These are phyloP conservation scores for Paecilomyces niveus DNA, from an alignment of 2,329 filamentous ascomycete genomes.

Conservation along the genomic window DNA sequence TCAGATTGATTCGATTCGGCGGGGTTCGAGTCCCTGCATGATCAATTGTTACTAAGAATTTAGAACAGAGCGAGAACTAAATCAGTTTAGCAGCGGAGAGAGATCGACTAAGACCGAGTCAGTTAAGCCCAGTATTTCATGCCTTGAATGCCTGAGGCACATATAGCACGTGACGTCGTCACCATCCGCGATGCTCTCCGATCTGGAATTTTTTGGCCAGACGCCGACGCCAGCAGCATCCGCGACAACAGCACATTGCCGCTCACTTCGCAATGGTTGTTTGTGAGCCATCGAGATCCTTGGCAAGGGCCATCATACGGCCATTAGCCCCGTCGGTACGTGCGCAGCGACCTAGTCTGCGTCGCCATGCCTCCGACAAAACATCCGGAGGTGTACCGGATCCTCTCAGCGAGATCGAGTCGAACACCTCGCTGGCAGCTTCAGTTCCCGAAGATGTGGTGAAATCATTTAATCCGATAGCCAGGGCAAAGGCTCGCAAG, in stretches of 20 bases:
- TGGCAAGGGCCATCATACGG: conserved; percentile 31
- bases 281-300: conserved; percentile 31
- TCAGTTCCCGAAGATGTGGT: conserved; percentile 32
- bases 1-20: not conserved
- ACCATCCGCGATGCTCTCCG: not conserved
- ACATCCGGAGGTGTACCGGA: conserved; percentile 24
- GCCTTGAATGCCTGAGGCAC: not conserved
- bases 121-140: too few species aligned
- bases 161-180: conserved; percentile 2
- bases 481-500: conserved; percentile 38
- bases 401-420: conserved; percentile 39
- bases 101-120: too few species aligned
- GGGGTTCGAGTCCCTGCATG: not conserved
- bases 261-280: conserved; percentile 29
- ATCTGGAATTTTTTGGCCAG: conserved; percentile 1
- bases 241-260: conserved; percentile 4
- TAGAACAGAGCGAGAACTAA: too few species aligned
- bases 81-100: too few species aligned
- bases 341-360: conserved; percentile 23
- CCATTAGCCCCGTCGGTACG: conserved; percentile 23
- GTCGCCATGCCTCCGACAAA: conserved; percentile 43
- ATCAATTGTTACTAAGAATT: too few species aligned
- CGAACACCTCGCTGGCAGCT: conserved; percentile 38
- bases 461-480: conserved; percentile 45
- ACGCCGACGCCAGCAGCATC: conserved; percentile 11